These are phyloP conservation scores for Penicillium cinerascens DNA, from an alignment of 495 filamentous ascomycete genomes.

Conservation along the genomic window DNA sequence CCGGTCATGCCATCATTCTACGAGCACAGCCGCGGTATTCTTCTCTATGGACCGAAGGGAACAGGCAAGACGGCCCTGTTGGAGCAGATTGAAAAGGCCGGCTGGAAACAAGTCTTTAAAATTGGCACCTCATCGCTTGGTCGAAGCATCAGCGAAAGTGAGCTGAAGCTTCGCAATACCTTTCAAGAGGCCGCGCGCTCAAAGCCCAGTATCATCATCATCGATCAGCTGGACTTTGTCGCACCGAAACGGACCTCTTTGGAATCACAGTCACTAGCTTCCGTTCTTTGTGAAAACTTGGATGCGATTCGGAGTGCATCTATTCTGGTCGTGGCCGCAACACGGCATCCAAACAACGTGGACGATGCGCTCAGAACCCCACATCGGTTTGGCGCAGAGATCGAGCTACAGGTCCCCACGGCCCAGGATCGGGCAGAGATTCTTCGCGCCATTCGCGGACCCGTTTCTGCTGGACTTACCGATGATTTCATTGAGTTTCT, in stretches of 20 bases:
- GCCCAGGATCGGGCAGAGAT: constrained; percentile 69
- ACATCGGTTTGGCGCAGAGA: constrained; percentile 63
- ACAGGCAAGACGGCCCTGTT: constrained; percentile 78
- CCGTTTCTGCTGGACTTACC: constrained; percentile 24
- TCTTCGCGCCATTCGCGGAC: constrained; percentile 48
- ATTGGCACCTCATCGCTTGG: constrained; percentile 55
- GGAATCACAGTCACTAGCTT: constrained; percentile 35
- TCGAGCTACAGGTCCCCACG: constrained; percentile 80
- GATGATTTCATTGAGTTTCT: constrained; percentile 42
- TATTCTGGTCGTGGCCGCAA: constrained; percentile 71
- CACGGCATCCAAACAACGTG: constrained; percentile 70
- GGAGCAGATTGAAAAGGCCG: constrained; percentile 57
- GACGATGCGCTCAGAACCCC: constrained; percentile 66
- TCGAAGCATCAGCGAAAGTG: constrained; percentile 37
- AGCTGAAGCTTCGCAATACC: constrained; percentile 57
- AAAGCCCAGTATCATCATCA: constrained; percentile 78
- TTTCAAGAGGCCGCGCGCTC: constrained; percentile 69
- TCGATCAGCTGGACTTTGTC: constrained; percentile 76
- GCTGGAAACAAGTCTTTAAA: constrained; percentile 64
- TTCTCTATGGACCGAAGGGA: constrained; percentile 79
- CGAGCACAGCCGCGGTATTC: constrained; percentile 51
- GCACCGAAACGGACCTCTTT: constrained; percentile 56
- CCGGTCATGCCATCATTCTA: constrained; percentile 43
- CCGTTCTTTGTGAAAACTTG: constrained; percentile 42
- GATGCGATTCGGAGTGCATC: constrained; percentile 39